Evolutionary conservation across 495 filamentous ascomycete genomes (phyloP).

Genomic region (Podospora australis): DNA sequence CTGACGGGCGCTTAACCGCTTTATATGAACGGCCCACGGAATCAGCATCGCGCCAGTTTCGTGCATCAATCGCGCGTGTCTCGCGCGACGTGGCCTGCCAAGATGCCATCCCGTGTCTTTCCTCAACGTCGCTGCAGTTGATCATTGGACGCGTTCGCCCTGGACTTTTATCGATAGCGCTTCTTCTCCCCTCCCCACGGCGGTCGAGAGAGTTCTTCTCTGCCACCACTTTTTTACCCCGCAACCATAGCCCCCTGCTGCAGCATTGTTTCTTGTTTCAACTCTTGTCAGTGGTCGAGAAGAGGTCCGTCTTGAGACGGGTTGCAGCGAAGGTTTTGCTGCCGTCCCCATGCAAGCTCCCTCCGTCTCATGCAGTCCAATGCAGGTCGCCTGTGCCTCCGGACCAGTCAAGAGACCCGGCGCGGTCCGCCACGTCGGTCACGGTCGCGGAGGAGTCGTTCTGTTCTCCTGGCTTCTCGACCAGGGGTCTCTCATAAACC

Average conservation of each 20-base stretch:
- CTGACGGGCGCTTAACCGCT: constrained; percentile 15
- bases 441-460: constrained; percentile 15
- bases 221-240: constrained; percentile 8
- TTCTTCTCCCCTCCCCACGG: constrained; percentile 11
- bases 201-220: too few relatives aligned
- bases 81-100: constrained; percentile 17
- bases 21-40: constrained; percentile 16
- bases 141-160: constrained; percentile 12
- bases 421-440: constrained; percentile 22
- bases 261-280: constrained; percentile 17
- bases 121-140: neutral
- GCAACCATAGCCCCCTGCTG: constrained; percentile 10
- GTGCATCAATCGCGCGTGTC: constrained; percentile 18
- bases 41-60: constrained; percentile 24
- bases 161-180: constrained; percentile 30
- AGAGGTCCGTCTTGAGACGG: constrained; percentile 18
- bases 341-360: too few relatives aligned
- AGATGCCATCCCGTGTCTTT: constrained; percentile 10
- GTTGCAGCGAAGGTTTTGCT: too few relatives aligned
- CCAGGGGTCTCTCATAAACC: constrained; percentile 2
- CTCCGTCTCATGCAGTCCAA: constrained; percentile 19
- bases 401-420: constrained; percentile 24
- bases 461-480: neutral
- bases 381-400: constrained; percentile 13
- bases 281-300: constrained; percentile 17